phyloP scores from a whole-genome alignment of 2,329 filamentous ascomycete genomes.

The Knoxdaviesia proteae region DNA sequence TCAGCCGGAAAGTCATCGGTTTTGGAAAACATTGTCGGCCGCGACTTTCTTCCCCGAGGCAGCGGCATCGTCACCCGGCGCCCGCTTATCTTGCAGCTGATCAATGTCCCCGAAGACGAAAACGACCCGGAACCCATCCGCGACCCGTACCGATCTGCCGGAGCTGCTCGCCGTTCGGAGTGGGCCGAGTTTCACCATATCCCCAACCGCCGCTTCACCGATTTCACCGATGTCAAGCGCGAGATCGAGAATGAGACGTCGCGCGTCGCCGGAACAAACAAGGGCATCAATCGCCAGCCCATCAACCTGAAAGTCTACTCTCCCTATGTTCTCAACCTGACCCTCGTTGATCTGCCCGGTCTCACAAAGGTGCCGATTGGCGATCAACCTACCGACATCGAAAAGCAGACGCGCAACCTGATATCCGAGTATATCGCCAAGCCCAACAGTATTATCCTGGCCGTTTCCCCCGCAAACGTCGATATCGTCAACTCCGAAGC shows the following conservation, averaged over 20 bases:
- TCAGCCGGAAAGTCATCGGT: slow-evolving; percentile 97
- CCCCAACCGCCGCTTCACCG: slow-evolving; percentile 68
- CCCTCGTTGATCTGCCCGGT: slow-evolving; percentile 84
- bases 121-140: slow-evolving; percentile 41
- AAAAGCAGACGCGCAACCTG: slow-evolving; percentile 91
- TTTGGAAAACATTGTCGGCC: slow-evolving; percentile 93
- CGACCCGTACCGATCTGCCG: slow-evolving; percentile 58
- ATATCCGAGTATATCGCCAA: slow-evolving; percentile 98
- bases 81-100: slow-evolving; percentile 89
- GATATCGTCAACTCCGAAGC: slow-evolving; percentile 97
- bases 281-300: slow-evolving; percentile 90
- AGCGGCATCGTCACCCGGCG: slow-evolving; percentile 91
- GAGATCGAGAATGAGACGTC: slow-evolving; percentile 96
- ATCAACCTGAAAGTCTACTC: slow-evolving; percentile 99
- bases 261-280: slow-evolving; percentile 81
- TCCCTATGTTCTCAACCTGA: slow-evolving; percentile 87
- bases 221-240: slow-evolving; percentile 82
- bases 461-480: slow-evolving; percentile 92
- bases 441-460: slow-evolving; percentile 93
- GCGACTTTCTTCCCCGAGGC: slow-evolving; percentile 89
- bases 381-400: slow-evolving; percentile 91
- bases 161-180: slow-evolving; percentile 41
- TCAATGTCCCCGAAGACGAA: slow-evolving; percentile 75
- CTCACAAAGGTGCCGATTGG: slow-evolving; percentile 95
- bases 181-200: slow-evolving; percentile 98